Evolutionary conservation across 257 asterid species (phyloP).

Genomic region (Ilex asprella): DNA sequence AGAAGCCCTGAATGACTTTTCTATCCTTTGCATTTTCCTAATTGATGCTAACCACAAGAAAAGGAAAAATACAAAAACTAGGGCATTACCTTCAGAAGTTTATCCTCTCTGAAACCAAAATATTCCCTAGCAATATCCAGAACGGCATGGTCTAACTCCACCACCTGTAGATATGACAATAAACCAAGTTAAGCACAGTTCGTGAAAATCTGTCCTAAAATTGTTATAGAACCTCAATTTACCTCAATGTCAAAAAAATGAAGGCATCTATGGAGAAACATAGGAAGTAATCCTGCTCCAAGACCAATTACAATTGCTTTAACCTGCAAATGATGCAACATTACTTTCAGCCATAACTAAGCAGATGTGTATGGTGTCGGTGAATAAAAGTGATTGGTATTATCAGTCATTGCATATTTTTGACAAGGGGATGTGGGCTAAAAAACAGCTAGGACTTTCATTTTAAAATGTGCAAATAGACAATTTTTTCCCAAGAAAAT

Average conservation of each 20-base stretch:
- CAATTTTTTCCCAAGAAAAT: not conserved
- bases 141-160: conserved; percentile 81
- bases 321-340: conserved; percentile 36
- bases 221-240: conserved; percentile 7
- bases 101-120: conserved; percentile 66
- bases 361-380: not conserved
- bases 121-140: conserved; percentile 60
- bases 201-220: not conserved
- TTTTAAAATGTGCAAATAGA: not conserved
- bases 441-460: not conserved
- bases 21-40: not conserved
- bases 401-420: not conserved
- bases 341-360: conserved; percentile 6
- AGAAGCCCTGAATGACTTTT: no score
- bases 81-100: conserved; percentile 51
- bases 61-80: not conserved
- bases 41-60: not conserved
- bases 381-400: not conserved
- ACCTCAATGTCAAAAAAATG: conserved; percentile 64
- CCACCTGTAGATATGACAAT: conserved; percentile 45
- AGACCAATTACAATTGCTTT: conserved; percentile 77
- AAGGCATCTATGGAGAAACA: conserved; percentile 66
- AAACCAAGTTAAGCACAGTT: conserved; percentile 1
- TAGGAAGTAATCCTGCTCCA: conserved; percentile 96
- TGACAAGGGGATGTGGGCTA: not conserved